Evolutionary conservation across 371 early-diverging fungal genomes (phyloP).

Genomic region (Mortierella sp.): DNA sequence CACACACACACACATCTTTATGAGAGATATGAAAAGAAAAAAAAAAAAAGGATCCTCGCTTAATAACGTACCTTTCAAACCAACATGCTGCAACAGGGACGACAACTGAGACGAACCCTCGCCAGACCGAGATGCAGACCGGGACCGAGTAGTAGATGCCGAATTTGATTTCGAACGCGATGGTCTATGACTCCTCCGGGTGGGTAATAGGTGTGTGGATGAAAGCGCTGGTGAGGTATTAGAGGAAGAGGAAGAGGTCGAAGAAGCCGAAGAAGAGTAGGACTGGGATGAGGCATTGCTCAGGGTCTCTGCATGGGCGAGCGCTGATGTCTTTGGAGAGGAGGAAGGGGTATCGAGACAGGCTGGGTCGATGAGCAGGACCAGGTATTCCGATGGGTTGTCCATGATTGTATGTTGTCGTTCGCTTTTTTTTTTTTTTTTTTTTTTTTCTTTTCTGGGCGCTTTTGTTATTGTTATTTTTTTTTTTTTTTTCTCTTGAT

Average conservation of each 20-base stretch:
- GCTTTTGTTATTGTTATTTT: background rate
- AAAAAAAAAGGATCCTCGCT: constrained; percentile 13
- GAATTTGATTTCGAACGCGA: constrained; percentile 42
- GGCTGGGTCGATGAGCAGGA: constrained; percentile 36
- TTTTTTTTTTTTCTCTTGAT: background rate
- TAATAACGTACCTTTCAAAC: constrained; percentile 51
- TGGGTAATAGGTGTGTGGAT: constrained; percentile 22
- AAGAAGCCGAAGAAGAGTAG: constrained; percentile 5
- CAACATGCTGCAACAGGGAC: constrained; percentile 36
- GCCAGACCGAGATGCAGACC: constrained; percentile 41
- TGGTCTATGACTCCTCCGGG: constrained; percentile 19
- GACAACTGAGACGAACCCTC: constrained; percentile 22
- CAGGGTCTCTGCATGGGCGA: constrained; percentile 14
- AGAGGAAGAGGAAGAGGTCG: constrained; percentile 16
- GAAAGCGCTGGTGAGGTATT: constrained; percentile 16
- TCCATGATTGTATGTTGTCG: constrained; percentile 41
- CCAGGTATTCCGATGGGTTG: constrained; percentile 32
- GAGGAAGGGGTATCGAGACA: constrained; percentile 31
- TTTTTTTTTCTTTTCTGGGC: too few relatives aligned
- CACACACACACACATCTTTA: too few relatives aligned
- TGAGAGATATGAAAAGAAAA: background rate
- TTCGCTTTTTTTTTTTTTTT: too few relatives aligned
- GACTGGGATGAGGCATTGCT: constrained; percentile 36
- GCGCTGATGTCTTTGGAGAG: constrained; percentile 8
- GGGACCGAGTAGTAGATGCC: constrained; percentile 26